phyloP scores from a whole-genome alignment of 1,284 basidiomycete genomes.

The Stygiomarasmius scandens region DNA sequence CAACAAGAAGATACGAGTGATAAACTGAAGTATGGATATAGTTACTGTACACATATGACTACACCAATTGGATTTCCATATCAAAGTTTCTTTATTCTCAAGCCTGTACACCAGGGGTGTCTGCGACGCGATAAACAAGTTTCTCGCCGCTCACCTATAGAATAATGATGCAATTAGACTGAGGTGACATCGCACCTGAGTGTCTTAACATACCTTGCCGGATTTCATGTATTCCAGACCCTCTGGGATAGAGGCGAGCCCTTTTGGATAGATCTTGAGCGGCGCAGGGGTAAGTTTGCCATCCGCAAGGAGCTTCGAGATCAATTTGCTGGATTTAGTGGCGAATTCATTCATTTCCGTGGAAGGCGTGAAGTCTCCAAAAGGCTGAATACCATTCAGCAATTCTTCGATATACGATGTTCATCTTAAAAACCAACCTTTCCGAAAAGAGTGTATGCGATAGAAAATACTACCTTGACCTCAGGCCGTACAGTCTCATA shows the following conservation, averaged over 20 bases:
- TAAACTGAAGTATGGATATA: too few species aligned
- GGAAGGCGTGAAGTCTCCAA: slow-evolving; percentile 21
- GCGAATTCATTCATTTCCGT: slow-evolving; percentile 5
- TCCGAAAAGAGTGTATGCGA: not conserved
- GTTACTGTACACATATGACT: too few species aligned
- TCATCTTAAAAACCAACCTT: not conserved
- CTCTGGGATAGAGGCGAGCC: slow-evolving; percentile 29
- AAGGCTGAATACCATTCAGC: slow-evolving; percentile 18
- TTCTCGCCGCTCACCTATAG: slow-evolving; percentile 16
- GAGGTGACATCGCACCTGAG: not conserved
- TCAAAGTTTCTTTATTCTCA: not conserved
- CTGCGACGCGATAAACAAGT: slow-evolving; percentile 14
- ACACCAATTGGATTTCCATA: too few species aligned
- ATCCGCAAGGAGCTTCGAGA: slow-evolving; percentile 28
- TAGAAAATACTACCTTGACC: not conserved
- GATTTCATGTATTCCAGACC: slow-evolving; percentile 27
- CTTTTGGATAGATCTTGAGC: slow-evolving; percentile 31
- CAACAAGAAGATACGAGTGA: too few species aligned
- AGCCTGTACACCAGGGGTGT: slow-evolving; percentile 13
- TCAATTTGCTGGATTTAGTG: slow-evolving; percentile 26
- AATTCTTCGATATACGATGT: not conserved
- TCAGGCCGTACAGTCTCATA: not conserved
- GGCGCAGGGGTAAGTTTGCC: slow-evolving; percentile 30
- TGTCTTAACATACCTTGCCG: slow-evolving; percentile 23
- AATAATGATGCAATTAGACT: too few species aligned